Conservation (phyloP, 257 asterid genomes). For the Plantago major region DNA sequence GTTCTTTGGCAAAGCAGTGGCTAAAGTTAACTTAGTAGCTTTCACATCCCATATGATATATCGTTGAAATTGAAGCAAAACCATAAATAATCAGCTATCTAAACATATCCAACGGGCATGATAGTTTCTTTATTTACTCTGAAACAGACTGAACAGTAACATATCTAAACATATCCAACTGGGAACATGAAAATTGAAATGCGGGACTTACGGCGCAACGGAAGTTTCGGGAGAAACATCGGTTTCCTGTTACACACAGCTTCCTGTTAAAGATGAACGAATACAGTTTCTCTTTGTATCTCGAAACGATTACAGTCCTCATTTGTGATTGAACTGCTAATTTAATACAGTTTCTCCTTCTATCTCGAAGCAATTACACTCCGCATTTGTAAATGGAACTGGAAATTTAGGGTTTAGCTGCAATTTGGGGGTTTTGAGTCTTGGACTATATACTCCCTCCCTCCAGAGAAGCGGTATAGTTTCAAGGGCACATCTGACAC, state of each 20-base stretch:
- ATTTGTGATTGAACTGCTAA: not conserved
- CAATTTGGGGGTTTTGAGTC: no score
- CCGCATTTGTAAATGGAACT: conserved; percentile 3
- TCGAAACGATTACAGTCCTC: not conserved
- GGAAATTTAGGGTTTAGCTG: not conserved
- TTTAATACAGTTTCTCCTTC: not conserved
- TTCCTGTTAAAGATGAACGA: not conserved
- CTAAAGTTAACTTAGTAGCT: no score
- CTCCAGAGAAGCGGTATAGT: no score
- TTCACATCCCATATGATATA: no score
- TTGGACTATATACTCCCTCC: no score
- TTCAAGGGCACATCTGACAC: no score
- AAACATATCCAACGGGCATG: no score
- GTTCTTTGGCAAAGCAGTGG: no score
- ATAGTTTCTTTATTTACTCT: not conserved
- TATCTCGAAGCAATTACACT: not conserved
- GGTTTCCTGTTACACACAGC: not conserved
- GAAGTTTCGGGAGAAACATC: not conserved
- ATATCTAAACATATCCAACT: no score
- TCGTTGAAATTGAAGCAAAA: no score
- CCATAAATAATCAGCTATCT: no score
- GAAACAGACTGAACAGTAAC: not conserved
- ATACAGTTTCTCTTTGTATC: not conserved
- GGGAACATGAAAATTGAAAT: not conserved
- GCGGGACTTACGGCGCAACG: conserved; percentile 9